Conservation (phyloP, 768 basidiomycete genomes). For the Mycena capillaripes region DNA sequence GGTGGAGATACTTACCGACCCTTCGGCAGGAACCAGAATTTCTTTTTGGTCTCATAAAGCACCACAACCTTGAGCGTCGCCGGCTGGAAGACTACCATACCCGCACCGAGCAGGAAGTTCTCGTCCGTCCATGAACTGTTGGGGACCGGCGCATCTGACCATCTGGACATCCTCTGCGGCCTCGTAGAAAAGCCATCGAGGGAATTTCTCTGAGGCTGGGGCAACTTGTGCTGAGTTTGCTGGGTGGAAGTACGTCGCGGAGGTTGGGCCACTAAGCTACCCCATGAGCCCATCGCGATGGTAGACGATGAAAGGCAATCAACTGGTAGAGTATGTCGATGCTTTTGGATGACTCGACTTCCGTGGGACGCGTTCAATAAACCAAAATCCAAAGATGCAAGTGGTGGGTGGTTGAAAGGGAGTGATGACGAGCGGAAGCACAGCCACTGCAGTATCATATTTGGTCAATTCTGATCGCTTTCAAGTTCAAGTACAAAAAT, state of each 20-base stretch:
- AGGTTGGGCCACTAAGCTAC: constrained; percentile 12
- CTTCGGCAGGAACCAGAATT: constrained; percentile 72
- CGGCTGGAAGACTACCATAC: constrained; percentile 76
- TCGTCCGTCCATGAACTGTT: constrained; percentile 60
- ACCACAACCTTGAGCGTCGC: constrained; percentile 67
- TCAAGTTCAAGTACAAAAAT: too few species aligned
- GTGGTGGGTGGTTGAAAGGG: not conserved
- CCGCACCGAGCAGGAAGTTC: constrained; percentile 72
- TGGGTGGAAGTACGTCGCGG: not conserved
- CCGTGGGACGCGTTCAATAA: not conserved
- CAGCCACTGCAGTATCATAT: not conserved
- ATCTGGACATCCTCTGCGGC: constrained; percentile 46
- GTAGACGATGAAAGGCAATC: constrained; percentile 6
- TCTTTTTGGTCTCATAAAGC: constrained; percentile 53
- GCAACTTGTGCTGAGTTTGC: not conserved
- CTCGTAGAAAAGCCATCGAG: not conserved
- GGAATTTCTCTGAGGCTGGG: not conserved
- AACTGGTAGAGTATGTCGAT: not conserved
- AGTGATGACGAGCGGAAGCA: not conserved
- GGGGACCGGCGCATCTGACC: constrained; percentile 58
- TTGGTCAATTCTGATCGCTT: too few species aligned
- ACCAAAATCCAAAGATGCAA: too few species aligned
- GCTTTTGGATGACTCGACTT: not conserved
- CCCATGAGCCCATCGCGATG: constrained; percentile 19
- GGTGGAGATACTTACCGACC: constrained; percentile 47